Evolutionary conservation across 179 eudicot genomes (phyloP).

Genomic region (Corrigiola litoralis): DNA sequence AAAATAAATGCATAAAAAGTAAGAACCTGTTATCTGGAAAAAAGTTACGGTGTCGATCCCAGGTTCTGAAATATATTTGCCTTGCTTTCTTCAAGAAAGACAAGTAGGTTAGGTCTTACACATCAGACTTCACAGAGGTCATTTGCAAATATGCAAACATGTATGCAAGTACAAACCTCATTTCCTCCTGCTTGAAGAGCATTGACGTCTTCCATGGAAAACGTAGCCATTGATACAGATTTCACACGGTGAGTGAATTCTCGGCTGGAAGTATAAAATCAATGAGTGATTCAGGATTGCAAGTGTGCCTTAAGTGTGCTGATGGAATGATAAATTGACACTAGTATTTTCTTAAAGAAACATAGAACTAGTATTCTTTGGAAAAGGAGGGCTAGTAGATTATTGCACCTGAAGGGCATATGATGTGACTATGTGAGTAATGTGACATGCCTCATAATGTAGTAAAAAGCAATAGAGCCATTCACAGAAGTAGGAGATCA

Average conservation of each 20-base stretch:
- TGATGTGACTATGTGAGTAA: no score
- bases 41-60: conserved; percentile 59
- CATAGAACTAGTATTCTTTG: no score
- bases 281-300: not conserved
- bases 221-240: conserved; percentile 88
- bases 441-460: no score
- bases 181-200: conserved; percentile 85
- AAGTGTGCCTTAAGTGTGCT: no score
- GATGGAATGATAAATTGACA: no score
- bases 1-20: not conserved
- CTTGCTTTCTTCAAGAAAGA: conserved; percentile 51
- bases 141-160: not conserved
- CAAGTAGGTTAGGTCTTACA: conserved; percentile 12
- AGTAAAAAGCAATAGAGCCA: conserved; percentile 8
- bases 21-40: conserved; percentile 61
- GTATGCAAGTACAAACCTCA: conserved; percentile 40
- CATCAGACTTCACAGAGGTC: not conserved
- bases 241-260: conserved; percentile 88
- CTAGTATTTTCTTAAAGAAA: no score
- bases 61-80: conserved; percentile 58
- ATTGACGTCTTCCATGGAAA: conserved; percentile 53
- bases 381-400: no score
- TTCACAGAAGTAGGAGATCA: no score
- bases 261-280: conserved; percentile 44
- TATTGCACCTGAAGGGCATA: no score